phyloP scores from a whole-genome alignment of 2,329 filamentous ascomycete species.

The Myriosclerotinia scirpicola region DNA sequence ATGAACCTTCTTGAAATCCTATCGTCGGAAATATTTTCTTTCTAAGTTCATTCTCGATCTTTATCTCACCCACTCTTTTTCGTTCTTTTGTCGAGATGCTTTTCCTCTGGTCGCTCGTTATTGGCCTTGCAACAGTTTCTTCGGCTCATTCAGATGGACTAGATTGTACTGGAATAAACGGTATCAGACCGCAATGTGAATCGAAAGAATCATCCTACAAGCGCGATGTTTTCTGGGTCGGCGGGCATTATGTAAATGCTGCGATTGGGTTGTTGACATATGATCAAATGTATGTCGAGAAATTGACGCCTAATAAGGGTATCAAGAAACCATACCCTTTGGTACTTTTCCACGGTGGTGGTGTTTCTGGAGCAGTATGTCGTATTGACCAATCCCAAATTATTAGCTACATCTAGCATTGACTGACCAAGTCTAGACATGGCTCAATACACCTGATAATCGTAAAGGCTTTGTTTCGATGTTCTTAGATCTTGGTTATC shows the following conservation, averaged over 20 bases:
- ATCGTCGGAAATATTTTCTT: neutral
- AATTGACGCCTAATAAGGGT: conserved; percentile 41
- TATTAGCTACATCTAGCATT: neutral
- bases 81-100: conserved; percentile 20
- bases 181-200: conserved; percentile 28
- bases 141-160: conserved; percentile 1
- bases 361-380: conserved; percentile 28
- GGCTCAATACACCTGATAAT: conserved; percentile 49
- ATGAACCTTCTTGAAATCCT: conserved; percentile 11
- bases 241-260: conserved; percentile 28
- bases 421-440: conserved; percentile 38
- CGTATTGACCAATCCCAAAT: neutral
- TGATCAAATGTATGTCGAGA: conserved; percentile 54
- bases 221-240: conserved; percentile 31
- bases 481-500: conserved; percentile 47
- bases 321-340: conserved; percentile 26
- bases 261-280: conserved; percentile 27
- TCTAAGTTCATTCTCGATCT: conserved; percentile 3
- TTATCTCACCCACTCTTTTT: neutral
- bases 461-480: conserved; percentile 49
- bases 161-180: conserved; percentile 29
- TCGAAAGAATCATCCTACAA: conserved; percentile 29
- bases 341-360: conserved; percentile 30
- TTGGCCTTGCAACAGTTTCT: conserved; percentile 20
- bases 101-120: conserved; percentile 18